phyloP scores from a whole-genome alignment of 805 yeast species.

The Maudiozyma pseudohumilis region DNA sequence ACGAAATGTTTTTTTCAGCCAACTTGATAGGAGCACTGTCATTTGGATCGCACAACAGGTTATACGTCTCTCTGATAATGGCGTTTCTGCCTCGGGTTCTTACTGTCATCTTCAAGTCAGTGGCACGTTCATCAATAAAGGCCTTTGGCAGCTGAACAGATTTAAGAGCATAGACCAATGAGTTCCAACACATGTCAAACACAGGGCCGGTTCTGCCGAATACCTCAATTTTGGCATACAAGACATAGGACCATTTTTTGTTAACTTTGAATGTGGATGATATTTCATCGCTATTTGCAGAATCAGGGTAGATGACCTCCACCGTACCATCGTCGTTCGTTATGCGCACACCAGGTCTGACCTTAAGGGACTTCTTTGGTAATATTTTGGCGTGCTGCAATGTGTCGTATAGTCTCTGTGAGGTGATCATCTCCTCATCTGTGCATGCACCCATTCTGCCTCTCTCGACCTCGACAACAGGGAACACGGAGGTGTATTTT shows the following conservation, averaged over 20 bases:
- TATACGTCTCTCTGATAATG: conserved; percentile 38
- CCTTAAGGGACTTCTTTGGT: conserved; percentile 39
- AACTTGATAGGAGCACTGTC: conserved; percentile 32
- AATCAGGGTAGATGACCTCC: conserved; percentile 39
- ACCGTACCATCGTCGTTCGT: conserved; percentile 41
- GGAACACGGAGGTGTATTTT: conserved; percentile 43
- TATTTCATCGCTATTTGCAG: conserved; percentile 24
- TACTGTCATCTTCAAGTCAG: conserved; percentile 41
- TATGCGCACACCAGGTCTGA: conserved; percentile 35
- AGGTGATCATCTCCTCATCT: conserved; percentile 70
- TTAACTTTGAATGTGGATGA: conserved; percentile 23
- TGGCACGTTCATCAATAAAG: conserved; percentile 53
- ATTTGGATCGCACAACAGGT: conserved; percentile 47
- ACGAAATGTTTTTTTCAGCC: conserved; percentile 32
- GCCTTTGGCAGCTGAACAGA: conserved; percentile 56
- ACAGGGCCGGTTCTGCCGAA: conserved; percentile 76
- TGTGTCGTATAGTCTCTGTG: conserved; percentile 55
- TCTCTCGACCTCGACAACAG: conserved; percentile 65
- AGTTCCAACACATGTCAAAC: conserved; percentile 65
- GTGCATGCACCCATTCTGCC: conserved; percentile 77
- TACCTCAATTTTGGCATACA: conserved; percentile 66
- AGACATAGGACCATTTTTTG: conserved; percentile 44
- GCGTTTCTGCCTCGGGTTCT: conserved; percentile 44
- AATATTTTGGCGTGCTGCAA: conserved; percentile 49
- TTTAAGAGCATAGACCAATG: conserved; percentile 53